phyloP scores from a whole-genome alignment of 495 filamentous ascomycete species.

The Aspergillus hancockii region DNA sequence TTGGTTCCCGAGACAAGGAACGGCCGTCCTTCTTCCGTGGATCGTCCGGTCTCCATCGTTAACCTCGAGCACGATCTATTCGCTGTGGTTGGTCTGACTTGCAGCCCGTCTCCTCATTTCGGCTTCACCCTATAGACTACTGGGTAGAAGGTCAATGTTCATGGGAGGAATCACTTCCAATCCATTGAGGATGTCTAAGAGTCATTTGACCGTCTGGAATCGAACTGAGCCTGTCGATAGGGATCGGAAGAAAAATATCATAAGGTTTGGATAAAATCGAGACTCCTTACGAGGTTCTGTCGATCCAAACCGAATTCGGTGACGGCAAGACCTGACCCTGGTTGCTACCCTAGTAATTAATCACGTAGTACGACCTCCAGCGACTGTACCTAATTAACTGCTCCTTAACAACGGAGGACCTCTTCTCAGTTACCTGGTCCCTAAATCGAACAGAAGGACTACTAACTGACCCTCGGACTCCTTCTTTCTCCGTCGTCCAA shows the following conservation, averaged over 20 bases:
- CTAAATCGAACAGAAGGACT: no score
- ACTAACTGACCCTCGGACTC: no score
- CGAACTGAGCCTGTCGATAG: no score
- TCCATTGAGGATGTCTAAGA: no score
- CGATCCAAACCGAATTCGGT: conserved; percentile 22
- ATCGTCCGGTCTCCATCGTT: conserved; percentile 21
- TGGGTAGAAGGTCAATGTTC: not conserved
- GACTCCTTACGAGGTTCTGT: conserved; percentile 17
- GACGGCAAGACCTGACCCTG: conserved; percentile 15
- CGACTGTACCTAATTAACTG: no score
- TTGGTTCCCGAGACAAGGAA: conserved; percentile 25
- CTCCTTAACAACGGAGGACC: not conserved
- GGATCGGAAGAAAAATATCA: not conserved
- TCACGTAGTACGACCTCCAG: conserved; percentile 2
- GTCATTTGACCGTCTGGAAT: no score
- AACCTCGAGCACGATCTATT: conserved; percentile 21
- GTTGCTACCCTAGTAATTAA: conserved; percentile 6
- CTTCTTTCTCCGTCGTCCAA: not conserved
- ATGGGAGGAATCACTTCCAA: not conserved
- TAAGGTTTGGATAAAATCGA: conserved; percentile 18
- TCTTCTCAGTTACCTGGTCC: no score
- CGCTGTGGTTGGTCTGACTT: conserved; percentile 21
- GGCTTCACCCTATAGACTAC: not conserved
- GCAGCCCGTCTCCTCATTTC: conserved; percentile 14
- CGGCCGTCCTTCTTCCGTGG: conserved; percentile 26